Conservation (phyloP, 2,329 filamentous ascomycete genomes). For the Fusarium agapanthi region DNA sequence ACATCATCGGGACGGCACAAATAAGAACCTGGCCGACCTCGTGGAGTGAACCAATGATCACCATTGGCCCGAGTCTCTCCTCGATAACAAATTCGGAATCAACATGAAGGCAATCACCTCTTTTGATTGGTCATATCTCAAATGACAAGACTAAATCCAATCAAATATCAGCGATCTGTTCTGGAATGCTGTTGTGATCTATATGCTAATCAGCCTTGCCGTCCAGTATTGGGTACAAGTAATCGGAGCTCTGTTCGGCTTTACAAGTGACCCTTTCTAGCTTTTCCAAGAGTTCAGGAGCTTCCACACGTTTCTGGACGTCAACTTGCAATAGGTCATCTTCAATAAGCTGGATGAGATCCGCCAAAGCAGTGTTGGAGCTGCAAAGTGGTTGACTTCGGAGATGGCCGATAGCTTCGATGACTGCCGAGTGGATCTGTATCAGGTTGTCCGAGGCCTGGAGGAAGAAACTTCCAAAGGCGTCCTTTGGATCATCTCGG, state of each 20-base stretch:
- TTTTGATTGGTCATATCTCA: too few species aligned
- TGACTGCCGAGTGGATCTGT: conserved; percentile 1
- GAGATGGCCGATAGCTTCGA: neutral
- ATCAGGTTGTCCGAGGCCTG: neutral
- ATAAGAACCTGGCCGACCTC: too few species aligned
- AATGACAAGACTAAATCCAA: rapidly evolving
- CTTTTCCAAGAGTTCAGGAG: neutral
- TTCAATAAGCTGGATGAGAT: conserved; percentile 4
- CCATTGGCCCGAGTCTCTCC: rapidly evolving
- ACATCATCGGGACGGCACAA: too few species aligned
- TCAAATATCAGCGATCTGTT: rapidly evolving
- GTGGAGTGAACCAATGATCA: too few species aligned
- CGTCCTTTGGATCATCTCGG: neutral
- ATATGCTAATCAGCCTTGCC: neutral
- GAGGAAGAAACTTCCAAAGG: conserved; percentile 11
- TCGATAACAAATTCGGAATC: too few species aligned
- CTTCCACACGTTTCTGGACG: neutral
- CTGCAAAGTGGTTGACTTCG: neutral
- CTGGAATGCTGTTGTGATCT: neutral
- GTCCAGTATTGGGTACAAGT: neutral
- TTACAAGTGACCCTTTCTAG: neutral
- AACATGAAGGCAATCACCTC: too few species aligned
- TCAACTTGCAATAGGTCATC: neutral
- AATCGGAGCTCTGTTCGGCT: neutral
- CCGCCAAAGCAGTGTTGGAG: neutral